Evolutionary conservation across 164 flowering plant genomes (phyloP).

Genomic region (Houttuynia cordata): DNA sequence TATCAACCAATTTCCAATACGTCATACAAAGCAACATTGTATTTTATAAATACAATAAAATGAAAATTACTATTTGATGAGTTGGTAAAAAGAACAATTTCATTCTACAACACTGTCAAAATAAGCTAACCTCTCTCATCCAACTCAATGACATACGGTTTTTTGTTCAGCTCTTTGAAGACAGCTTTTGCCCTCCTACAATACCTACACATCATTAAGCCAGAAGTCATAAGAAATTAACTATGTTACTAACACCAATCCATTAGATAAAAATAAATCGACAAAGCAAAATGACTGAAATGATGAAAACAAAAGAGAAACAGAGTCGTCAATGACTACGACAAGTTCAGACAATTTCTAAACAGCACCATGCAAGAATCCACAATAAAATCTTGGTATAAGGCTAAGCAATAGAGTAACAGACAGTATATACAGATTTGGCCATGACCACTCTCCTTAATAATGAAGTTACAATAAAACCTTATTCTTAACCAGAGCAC

Average conservation of each 20-base stretch:
- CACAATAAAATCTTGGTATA: too few species aligned
- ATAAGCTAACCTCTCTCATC: conserved; percentile 59
- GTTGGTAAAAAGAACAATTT: not conserved
- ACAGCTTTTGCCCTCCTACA: conserved; percentile 81
- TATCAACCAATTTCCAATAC: not conserved
- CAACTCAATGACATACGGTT: conserved; percentile 72
- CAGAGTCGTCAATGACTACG: too few species aligned
- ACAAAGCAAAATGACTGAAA: not conserved
- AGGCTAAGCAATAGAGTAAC: too few species aligned
- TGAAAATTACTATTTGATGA: too few species aligned
- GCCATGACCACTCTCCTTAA: too few species aligned
- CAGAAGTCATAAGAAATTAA: not conserved
- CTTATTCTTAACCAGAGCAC: too few species aligned
- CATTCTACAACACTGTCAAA: not conserved
- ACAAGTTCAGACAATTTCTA: too few species aligned
- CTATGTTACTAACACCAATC: not conserved
- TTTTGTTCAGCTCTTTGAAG: conserved; percentile 69
- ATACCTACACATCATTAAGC: conserved; percentile 34
- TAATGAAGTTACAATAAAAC: too few species aligned
- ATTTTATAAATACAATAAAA: not conserved
- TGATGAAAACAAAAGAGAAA: too few species aligned
- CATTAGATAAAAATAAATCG: not conserved
- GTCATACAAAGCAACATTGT: not conserved
- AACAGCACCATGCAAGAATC: too few species aligned
- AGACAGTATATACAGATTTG: too few species aligned